Base-by-base conservation (phyloP, 257 asterid genomes). In the Marsdenia floribunda region DNA sequence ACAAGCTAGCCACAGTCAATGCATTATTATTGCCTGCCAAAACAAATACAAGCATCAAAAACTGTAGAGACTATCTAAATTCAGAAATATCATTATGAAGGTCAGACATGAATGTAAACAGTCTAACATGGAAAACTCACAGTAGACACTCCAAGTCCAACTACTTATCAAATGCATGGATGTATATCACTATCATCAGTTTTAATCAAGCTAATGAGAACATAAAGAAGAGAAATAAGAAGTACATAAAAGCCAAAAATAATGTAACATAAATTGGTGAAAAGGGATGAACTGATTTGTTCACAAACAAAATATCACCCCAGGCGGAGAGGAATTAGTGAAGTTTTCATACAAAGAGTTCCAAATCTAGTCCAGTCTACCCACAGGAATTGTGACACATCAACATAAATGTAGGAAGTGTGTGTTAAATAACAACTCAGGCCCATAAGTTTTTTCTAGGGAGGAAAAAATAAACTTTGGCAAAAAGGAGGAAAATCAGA, bases 1-100 rank as follows among this genome's bases (percentile, higher is more conserved):
- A 94, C 79, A 94, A 77, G 86, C 97, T 89, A 78, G 81, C 96
- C 47, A 94, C 49, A 6, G 98, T 86, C 83, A 90, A 79, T 61
- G 80, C 89, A 80, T 94, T 88, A 72, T 90, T 78, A 83, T 94
- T 92, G 72, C 82, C 99, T 94, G 96, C 89, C 84, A 77, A 38
- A 78, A 70, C 75, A 76, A 82, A 46, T 46, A 69, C 77, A 80
- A 71, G 68, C 69, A 75, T 57, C 46, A 70, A 47, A 8, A 16
- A 24, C 52, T 18, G 18, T 22, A 38, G 52, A 66, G 7, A 2
- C 9, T 22, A 35, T 26, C 35, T 24, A 35, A 29, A 1, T 3
- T 10, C 16, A 16, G 14, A 21, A 66, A 6, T 33, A 38, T 66
- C 49, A 19, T 37, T 4, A 21, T 37, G 14, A 66, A 66, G 52